Conservation (phyloP, 75 land plant genomes). For the Larix kaempferi region DNA sequence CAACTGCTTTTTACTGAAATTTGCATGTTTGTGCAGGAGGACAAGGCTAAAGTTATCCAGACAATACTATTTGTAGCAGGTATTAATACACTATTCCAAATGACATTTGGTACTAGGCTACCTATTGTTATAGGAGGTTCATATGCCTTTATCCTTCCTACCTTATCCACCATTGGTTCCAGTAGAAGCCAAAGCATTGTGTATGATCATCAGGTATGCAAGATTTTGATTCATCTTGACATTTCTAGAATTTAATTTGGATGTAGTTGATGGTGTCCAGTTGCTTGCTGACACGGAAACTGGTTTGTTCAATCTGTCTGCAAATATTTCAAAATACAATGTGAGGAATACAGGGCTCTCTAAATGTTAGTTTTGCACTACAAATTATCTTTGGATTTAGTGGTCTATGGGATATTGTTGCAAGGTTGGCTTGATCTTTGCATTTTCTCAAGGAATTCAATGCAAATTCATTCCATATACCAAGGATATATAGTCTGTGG, state of each 20-base stretch:
- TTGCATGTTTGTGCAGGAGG: constrained; percentile 43
- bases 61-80: constrained; percentile 75
- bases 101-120: constrained; percentile 68
- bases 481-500: background rate
- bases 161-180: constrained; percentile 62
- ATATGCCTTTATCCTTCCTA: constrained; percentile 60
- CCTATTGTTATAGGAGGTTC: constrained; percentile 93
- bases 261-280: background rate
- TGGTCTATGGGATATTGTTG: constrained; percentile 92
- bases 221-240: background rate
- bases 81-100: constrained; percentile 71
- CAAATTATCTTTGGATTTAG: constrained; percentile 92
- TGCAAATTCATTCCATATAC: constrained; percentile 3
- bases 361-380: constrained; percentile 75
- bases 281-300: background rate
- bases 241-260: background rate
- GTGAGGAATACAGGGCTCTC: constrained; percentile 88
- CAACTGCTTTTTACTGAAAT: background rate
- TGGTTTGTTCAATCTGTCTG: constrained; percentile 3
- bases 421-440: constrained; percentile 42
- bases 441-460: background rate
- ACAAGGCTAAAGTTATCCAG: constrained; percentile 72
- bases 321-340: constrained; percentile 81
- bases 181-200: constrained; percentile 26
- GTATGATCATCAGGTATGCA: constrained; percentile 50